A percentile compares a stretch with the other conserved stretches of the same genome.
phyloP scores from a whole-genome alignment of 139 green algal genomes.

The Chlamydomonas urium region DNA sequence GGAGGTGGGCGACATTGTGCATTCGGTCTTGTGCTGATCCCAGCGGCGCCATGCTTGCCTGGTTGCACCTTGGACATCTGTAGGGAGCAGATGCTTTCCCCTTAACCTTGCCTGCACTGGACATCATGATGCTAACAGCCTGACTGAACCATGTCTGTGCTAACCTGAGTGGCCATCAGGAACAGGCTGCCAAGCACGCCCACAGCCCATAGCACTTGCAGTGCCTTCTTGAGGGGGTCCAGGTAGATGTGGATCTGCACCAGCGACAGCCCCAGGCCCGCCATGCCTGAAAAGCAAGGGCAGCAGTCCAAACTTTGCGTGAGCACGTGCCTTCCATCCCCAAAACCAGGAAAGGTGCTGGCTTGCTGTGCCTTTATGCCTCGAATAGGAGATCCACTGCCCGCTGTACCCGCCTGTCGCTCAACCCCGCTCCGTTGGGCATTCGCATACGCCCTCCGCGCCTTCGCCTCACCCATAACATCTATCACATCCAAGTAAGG shows the following conservation, averaged over 20 bases:
- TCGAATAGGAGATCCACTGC: neutral
- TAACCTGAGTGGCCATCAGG: conserved; percentile 46
- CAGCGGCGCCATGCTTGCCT: neutral
- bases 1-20: too few species aligned
- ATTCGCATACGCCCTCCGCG: too few species aligned
- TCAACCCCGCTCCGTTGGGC: too few species aligned
- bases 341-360: neutral
- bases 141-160: neutral
- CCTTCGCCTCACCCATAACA: neutral
- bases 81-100: neutral
- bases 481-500: neutral
- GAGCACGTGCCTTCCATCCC: too few species aligned
- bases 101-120: too few species aligned
- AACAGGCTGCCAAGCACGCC: conserved; percentile 51
- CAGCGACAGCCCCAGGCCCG: conserved; percentile 40
- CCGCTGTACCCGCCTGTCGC: neutral
- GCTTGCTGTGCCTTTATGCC: neutral
- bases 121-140: too few species aligned
- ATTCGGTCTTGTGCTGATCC: neutral
- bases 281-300: neutral
- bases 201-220: conserved; percentile 61
- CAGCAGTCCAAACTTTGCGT: too few species aligned
- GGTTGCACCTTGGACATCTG: neutral
- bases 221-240: conserved; percentile 63
- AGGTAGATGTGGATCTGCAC: conserved; percentile 93